Evolutionary conservation across 2,329 filamentous ascomycete genomes (phyloP), one percentile per base, ranked within the genome.

Genomic region (Beauveria sp.): DNA sequence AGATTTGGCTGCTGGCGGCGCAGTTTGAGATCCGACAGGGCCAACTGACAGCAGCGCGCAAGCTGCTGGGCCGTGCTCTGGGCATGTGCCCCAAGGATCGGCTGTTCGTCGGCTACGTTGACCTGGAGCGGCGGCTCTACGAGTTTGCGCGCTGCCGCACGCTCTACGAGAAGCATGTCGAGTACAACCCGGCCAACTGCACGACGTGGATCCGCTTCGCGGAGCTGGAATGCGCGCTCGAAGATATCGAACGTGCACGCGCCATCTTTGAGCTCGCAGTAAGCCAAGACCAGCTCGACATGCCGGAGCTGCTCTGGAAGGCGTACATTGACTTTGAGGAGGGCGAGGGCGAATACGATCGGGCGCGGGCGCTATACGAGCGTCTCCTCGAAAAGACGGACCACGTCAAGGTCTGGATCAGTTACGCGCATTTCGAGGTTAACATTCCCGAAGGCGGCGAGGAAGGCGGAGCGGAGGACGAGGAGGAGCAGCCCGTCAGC

Each of bases 371-470:
- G 3, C 79, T 99, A 50, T 99, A 98, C 76, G 93, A 98, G 78
- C 86, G 93, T 8, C 82, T 99, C 14, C 82, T 99, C 49, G 81
- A 91, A 70, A 97, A 96, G 85, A 96, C 95, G n/a, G 88, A 95
- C 70, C 95, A 99, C 71, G 92, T 97, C 80, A 99, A 98, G 80
- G 95, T 99, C 63, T 99, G 95, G 95, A 96, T 95, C 74, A 93
- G 90, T 73, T 99, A 93, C 76, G 95, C 95, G n/a, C 90, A 96
- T 73, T 98, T 99, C 71, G 95, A 99, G 75, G 91, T 98, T 78
- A 93, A 95, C 72, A 87, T 96, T 0, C 91, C 92, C 50, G 92
- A 96, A 62, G 83, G 85, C 58, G 84, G 85, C 46, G 86, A 81
- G 4, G 77, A 78, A 12, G 79, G 82, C 10, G 76, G 78, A 10